Evolutionary conservation across 352 stramenopile species (phyloP), one percentile per base, ranked within the genome.

Genomic region (Phytophthora multivora): DNA sequence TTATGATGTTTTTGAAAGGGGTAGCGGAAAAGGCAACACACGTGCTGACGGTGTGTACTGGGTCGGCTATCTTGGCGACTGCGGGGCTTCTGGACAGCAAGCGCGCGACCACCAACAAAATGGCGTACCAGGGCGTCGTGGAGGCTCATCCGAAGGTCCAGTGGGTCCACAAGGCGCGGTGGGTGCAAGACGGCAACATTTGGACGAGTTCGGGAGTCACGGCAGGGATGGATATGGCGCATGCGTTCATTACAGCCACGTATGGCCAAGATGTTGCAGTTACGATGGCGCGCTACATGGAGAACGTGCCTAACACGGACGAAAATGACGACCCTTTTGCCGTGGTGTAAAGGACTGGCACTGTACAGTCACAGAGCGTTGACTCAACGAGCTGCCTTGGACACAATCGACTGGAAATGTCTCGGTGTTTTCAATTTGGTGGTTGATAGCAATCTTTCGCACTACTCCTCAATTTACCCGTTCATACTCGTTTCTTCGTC

Each of bases 151-250:
- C 73, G n/a, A 57, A 33, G 1, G 75, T 87, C 13, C 16, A 75
- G 5, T 91, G 82, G 79, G 67, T 86, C 9, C 62, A 65, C 47
- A 77, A 86, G 48, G 82, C 79, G 26, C 75, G 79, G 12, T 91
- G 82, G 82, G 68, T 86, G 49, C 70, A 75, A 16, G 77, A 89
- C 38, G 79, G 68, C 46, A 78, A 74, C 11, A 49, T 77, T 10
- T 89, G 77, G 78, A 89, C 79, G 16, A 83, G 71, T 49, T 89
- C 78, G 1, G 82, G 82, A 26, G 61, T 91, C 12, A 76, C 82
- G 9, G 82, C 82, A 1, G 79, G 79, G 0, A 82, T 89, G 42
- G 82, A 91, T 51, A 83, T 91, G 80, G 72, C 69, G 0, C 59
- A 82, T 36, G 80, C 76, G 11, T 88, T 83, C 51, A 55, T 89